A percentile compares a stretch with the other conserved stretches of the same genome.
Conservation (phyloP, 768 basidiomycete genomes). For the Trametes maxima region DNA sequence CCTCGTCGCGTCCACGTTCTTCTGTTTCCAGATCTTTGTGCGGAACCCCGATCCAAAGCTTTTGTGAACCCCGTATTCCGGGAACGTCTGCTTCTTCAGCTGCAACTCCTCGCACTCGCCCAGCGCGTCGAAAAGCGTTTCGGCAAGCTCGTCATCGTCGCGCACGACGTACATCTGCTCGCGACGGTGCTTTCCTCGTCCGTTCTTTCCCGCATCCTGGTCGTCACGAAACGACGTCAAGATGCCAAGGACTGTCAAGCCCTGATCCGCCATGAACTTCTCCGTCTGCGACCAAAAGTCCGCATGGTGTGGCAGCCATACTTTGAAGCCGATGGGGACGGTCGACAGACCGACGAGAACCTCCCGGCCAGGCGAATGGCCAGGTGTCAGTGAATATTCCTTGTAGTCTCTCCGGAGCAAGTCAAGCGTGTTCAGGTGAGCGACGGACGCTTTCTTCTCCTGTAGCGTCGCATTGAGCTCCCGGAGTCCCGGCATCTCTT, state of each 20-base stretch:
- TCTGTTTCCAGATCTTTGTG: conserved; percentile 64
- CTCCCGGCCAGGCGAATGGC: conserved; percentile 40
- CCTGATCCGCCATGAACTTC: conserved; percentile 67
- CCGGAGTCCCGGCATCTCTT: conserved; percentile 47
- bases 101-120: conserved; percentile 55
- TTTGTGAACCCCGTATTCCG: conserved; percentile 30
- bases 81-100: conserved; percentile 44
- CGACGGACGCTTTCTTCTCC: conserved; percentile 66
- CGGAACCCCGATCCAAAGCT: conserved; percentile 32
- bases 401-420: conserved; percentile 96
- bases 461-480: conserved; percentile 51
- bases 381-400: conserved; percentile 63
- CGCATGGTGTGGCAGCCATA: conserved; percentile 51
- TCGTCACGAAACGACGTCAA: conserved; percentile 68
- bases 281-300: conserved; percentile 43
- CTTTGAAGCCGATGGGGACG: conserved; percentile 69
- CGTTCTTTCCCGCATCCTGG: conserved; percentile 45
- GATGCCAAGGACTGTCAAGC: conserved; percentile 72
- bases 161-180: conserved; percentile 71
- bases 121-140: conserved; percentile 57
- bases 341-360: conserved; percentile 79
- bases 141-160: conserved; percentile 44
- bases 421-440: conserved; percentile 68
- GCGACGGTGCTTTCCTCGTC: conserved; percentile 59
- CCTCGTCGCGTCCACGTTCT: conserved; percentile 60